Evolutionary conservation across 148 eudicot genomes (phyloP).

Genomic region (Limonium bicolor): DNA sequence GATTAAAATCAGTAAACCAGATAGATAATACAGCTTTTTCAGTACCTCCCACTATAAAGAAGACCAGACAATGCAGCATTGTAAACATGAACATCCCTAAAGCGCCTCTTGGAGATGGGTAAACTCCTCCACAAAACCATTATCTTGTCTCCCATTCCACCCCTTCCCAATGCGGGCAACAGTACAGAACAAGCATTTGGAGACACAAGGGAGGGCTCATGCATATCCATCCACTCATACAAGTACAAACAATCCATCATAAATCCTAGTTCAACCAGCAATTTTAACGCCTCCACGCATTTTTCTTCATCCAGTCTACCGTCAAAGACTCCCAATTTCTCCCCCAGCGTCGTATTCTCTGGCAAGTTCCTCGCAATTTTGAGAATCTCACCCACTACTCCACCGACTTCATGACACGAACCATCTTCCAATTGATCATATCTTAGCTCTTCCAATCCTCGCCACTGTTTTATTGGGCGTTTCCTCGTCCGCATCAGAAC

Average conservation of each 20-base stretch:
- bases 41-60: slow-evolving; percentile 53
- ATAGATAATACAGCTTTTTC: neutral
- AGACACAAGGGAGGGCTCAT: slow-evolving; percentile 49
- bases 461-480: slow-evolving; percentile 3
- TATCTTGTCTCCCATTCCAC: slow-evolving; percentile 48
- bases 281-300: slow-evolving; percentile 48
- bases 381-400: slow-evolving; percentile 41
- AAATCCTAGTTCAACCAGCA: slow-evolving; percentile 48
- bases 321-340: slow-evolving; percentile 34
- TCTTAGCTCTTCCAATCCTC: slow-evolving; percentile 11
- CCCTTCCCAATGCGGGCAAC: slow-evolving; percentile 67
- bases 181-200: slow-evolving; percentile 49
- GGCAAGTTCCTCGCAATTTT: slow-evolving; percentile 36
- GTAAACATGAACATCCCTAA: slow-evolving; percentile 69
- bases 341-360: slow-evolving; percentile 57
- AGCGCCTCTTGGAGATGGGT: slow-evolving; percentile 30
- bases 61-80: slow-evolving; percentile 83
- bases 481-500: slow-evolving; percentile 16
- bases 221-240: slow-evolving; percentile 82
- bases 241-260: slow-evolving; percentile 64
- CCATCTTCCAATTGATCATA: neutral
- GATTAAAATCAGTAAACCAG: neutral
- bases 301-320: slow-evolving; percentile 52
- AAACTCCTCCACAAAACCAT: slow-evolving; percentile 61
- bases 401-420: slow-evolving; percentile 9